Evolutionary conservation across 441 rosid species (phyloP).

Genomic region (Pelargonium australe): DNA sequence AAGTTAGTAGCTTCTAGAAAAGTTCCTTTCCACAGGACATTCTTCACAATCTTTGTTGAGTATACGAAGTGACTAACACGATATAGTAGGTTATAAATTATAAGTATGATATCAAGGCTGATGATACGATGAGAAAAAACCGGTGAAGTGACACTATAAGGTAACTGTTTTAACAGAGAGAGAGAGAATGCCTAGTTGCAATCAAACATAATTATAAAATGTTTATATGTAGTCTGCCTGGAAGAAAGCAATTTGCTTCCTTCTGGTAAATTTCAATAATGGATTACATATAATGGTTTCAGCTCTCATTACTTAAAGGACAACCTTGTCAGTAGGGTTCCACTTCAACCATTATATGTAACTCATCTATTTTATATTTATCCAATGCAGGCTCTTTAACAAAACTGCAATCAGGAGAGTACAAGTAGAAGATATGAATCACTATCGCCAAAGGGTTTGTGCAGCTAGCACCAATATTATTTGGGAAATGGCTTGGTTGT

Average conservation of each 20-base stretch:
- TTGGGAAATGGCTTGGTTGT: no score
- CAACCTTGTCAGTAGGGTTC: no score
- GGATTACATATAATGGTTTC: no score
- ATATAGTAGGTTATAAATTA: not conserved
- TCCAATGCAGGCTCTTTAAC: no score
- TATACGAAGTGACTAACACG: not conserved
- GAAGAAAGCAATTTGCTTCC: not conserved
- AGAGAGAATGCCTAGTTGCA: not conserved
- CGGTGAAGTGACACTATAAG: not conserved
- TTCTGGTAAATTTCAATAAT: not conserved
- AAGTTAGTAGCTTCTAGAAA: not conserved
- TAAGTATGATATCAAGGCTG: not conserved
- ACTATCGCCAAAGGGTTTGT: no score
- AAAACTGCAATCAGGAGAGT: no score
- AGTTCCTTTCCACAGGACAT: not conserved
- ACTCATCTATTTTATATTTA: no score
- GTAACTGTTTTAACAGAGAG: not conserved
- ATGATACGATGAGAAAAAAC: not conserved
- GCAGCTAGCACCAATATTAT: no score
- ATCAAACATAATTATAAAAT: conserved; percentile 5
- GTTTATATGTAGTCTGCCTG: not conserved
- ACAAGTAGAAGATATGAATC: no score
- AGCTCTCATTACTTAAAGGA: no score
- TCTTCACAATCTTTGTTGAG: not conserved
- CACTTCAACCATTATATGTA: no score